Evolutionary conservation across 148 eudicot species (phyloP), one percentile per base, ranked within the genome.

Genomic region (Gaultheria prostrata): DNA sequence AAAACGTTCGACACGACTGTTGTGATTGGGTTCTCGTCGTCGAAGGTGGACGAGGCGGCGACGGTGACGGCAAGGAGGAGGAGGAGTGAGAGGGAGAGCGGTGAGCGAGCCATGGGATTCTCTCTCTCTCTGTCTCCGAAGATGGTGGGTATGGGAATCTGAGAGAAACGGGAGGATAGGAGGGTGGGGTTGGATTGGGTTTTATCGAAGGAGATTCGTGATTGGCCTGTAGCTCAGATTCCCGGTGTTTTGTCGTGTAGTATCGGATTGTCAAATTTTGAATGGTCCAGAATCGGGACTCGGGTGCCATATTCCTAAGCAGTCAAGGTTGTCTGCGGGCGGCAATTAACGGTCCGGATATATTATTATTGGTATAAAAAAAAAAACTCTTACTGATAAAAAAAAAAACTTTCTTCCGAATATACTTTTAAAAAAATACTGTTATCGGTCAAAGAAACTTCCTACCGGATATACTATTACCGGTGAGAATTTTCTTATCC

Each of bases 1-100:
- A 93, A 83, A 48, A 84, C 89, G 80, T 91, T 95, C 46, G 93
- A 78, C 6, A 92, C 94, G 30, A 95, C 91, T 82, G 92, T 89
- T 33, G 88, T 88, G 94, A 97, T 94, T 0, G 97, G 98, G 71
- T 94, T 94, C 6, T 92, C 93, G 13, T 92, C 93, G 69, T 87
- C 71, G 89, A 95, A 91, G 77, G 77, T 88, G n/a, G 92, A 78
- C 24, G 88, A 67, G 6, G 90, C 86, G 14, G 85, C 88, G 82
- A 65, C 88, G 80, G 85, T 90, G 54, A 71, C 39, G 79, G 74
- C 54, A 63, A 90, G 74, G 56, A 89, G 79, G 51, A 87, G 85
- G 50, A 76, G 46, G 82, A 89, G 61, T 0, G 21, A 71, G 63
- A 82, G 75, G 73, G 83, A 26, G 67, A 82, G 49, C 43, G 83